These are phyloP conservation scores for Alternaria sp. DNA, from an alignment of 2,329 filamentous ascomycete species.

Conservation along the genomic window DNA sequence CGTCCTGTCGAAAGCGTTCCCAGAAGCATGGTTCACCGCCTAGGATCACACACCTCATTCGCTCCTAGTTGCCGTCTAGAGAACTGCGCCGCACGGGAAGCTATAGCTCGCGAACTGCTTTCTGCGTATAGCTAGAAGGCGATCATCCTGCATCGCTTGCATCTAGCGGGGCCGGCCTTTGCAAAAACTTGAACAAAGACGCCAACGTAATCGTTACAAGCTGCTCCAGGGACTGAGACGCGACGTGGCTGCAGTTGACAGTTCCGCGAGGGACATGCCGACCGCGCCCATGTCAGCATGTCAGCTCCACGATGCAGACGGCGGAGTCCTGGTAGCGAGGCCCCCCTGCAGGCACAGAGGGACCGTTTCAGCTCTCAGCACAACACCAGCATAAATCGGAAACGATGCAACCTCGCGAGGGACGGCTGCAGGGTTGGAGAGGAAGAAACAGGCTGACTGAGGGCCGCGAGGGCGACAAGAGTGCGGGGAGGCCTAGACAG, in stretches of 20 bases:
- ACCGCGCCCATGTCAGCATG: neutral
- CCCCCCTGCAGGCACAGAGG: neutral
- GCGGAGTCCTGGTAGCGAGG: slow-evolving; percentile 3
- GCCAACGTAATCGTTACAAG: neutral
- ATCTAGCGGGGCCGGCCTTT: neutral
- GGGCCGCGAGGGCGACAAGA: slow-evolving; percentile 22
- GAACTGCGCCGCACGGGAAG: slow-evolving; percentile 3
- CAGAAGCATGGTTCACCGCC: slow-evolving; percentile 25
- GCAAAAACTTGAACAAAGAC: neutral
- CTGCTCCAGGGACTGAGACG: neutral
- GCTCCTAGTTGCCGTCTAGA: slow-evolving; percentile 26
- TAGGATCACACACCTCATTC: slow-evolving; percentile 19
- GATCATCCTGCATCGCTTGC: neutral
- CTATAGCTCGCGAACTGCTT: neutral
- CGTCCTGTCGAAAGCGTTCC: slow-evolving; percentile 10
- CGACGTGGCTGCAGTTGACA: neutral
- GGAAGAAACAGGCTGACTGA: slow-evolving; percentile 13
- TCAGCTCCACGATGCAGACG: neutral
- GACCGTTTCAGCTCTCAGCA: slow-evolving; percentile 8
- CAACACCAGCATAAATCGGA: slow-evolving; percentile 4
- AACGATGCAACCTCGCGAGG: slow-evolving; percentile 17
- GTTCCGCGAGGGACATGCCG: neutral
- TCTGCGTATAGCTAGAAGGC: slow-evolving; percentile 1
- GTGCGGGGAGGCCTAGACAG: slow-evolving; percentile 19
- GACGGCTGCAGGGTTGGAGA: slow-evolving; percentile 6